phyloP scores from a whole-genome alignment of 2,329 filamentous ascomycete species.

The Aspergillus nomiae region DNA sequence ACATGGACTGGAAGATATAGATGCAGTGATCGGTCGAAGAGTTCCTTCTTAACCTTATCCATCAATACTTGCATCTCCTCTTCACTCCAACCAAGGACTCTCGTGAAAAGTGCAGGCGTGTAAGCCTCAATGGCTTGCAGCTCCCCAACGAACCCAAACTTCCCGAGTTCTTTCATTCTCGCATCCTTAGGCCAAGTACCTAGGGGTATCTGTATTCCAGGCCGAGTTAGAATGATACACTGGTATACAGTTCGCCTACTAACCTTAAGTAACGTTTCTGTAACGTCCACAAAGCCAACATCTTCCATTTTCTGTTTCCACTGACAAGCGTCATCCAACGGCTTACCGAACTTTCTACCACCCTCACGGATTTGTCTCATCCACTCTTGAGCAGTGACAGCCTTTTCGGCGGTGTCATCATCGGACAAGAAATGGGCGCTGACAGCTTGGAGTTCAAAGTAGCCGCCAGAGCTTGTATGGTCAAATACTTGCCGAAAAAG shows the following conservation, averaged over 20 bases:
- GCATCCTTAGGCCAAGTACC: not conserved
- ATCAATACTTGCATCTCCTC: not conserved
- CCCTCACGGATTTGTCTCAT: not conserved
- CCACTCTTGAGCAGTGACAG: not conserved
- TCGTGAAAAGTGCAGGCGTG: not conserved
- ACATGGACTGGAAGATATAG: not conserved
- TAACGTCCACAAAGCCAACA: not conserved
- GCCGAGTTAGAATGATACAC: not conserved
- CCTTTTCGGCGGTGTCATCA: not conserved
- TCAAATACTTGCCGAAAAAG: not conserved
- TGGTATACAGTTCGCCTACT: not conserved
- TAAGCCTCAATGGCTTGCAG: not conserved
- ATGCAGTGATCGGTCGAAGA: not conserved
- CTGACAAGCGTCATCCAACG: not conserved
- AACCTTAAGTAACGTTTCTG: not conserved
- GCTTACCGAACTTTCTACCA: not conserved
- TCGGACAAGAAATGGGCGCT: slow-evolving; percentile 1
- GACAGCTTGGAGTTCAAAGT: not conserved
- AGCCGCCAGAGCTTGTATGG: not conserved
- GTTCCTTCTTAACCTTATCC: not conserved
- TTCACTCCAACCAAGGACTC: not conserved
- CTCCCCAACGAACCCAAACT: not conserved
- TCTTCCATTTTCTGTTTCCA: slow-evolving; percentile 3
- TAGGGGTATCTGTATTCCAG: not conserved
- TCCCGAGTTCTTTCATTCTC: not conserved